Conservation (phyloP, 495 filamentous ascomycete genomes). For the Aspergillus asperescens region DNA sequence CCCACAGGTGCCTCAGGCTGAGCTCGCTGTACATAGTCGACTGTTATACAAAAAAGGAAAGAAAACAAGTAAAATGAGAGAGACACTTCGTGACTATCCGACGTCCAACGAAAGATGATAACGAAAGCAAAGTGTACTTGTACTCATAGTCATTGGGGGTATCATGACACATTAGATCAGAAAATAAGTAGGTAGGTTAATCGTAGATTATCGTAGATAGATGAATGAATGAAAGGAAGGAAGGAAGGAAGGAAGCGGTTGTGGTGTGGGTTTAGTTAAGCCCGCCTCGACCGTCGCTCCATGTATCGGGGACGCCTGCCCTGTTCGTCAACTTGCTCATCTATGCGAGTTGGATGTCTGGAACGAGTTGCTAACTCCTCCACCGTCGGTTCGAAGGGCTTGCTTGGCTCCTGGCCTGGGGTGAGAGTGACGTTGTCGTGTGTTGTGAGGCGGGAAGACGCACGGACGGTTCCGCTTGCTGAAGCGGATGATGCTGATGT, state of each 20-base stretch:
- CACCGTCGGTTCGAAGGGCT: background rate
- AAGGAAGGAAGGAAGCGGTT: background rate
- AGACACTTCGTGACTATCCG: background rate
- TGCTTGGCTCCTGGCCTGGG: background rate
- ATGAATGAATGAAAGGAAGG: background rate
- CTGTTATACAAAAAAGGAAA: background rate
- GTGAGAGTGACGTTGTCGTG: constrained; percentile 1
- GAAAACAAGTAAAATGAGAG: background rate
- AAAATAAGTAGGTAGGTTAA: background rate
- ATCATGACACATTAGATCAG: constrained; percentile 16
- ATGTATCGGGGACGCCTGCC: constrained; percentile 36
- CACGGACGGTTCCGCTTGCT: background rate
- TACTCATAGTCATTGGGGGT: constrained; percentile 18
- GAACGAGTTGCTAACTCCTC: constrained; percentile 19
- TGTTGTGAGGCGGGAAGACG: constrained; percentile 8
- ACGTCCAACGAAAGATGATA: background rate
- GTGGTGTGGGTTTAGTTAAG: constrained; percentile 1
- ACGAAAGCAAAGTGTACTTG: background rate
- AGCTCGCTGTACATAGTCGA: background rate
- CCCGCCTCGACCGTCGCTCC: constrained; percentile 33
- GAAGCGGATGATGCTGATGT: background rate
- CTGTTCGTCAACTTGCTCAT: constrained; percentile 17
- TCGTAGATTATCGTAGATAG: constrained; percentile 1
- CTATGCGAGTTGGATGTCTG: constrained; percentile 12
- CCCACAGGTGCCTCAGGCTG: too few relatives aligned